These are phyloP conservation scores for Zoysia japonica DNA, from an alignment of 176 grass and related monocot genomes.

Conservation along the genomic window DNA sequence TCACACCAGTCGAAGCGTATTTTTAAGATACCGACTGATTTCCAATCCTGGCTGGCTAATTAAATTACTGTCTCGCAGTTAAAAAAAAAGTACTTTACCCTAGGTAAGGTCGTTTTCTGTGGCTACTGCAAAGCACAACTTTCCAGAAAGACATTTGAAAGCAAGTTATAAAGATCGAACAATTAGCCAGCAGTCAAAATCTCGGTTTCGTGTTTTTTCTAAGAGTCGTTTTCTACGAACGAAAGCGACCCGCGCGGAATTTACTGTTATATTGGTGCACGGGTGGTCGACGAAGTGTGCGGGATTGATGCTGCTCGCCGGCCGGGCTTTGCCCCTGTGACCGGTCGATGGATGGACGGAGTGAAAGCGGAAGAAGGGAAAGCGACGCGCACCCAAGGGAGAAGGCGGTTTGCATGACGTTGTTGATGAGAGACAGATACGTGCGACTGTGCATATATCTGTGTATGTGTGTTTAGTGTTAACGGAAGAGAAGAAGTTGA, in stretches of 20 bases:
- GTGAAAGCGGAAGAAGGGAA: constrained; percentile 13
- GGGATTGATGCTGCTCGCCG: not conserved
- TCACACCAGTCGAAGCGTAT: not conserved
- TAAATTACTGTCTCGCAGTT: not conserved
- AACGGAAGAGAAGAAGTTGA: not conserved
- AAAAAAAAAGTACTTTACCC: not conserved
- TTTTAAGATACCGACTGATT: constrained; percentile 14
- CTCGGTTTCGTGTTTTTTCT: not conserved
- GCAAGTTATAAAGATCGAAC: not conserved
- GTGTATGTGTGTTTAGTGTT: too few species aligned
- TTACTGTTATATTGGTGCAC: constrained; percentile 30
- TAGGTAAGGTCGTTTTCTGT: not conserved
- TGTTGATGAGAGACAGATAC: constrained; percentile 31
- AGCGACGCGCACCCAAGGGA: constrained; percentile 36
- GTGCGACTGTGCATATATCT: not conserved
- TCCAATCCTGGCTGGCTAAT: not conserved
- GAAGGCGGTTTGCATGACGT: constrained; percentile 37
- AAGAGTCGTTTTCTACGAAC: not conserved
- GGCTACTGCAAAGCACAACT: not conserved
- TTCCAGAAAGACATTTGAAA: not conserved
- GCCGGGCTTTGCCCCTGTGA: constrained; percentile 15
- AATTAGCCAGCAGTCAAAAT: not conserved
- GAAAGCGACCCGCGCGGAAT: constrained; percentile 8
- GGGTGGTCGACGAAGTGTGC: constrained; percentile 8
- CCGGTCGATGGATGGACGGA: constrained; percentile 1